A percentile compares a stretch with the other conserved stretches of the same genome.
Conservation (phyloP, 192 early-diverging fungal genomes). For the Neocallimastix lanati region DNA sequence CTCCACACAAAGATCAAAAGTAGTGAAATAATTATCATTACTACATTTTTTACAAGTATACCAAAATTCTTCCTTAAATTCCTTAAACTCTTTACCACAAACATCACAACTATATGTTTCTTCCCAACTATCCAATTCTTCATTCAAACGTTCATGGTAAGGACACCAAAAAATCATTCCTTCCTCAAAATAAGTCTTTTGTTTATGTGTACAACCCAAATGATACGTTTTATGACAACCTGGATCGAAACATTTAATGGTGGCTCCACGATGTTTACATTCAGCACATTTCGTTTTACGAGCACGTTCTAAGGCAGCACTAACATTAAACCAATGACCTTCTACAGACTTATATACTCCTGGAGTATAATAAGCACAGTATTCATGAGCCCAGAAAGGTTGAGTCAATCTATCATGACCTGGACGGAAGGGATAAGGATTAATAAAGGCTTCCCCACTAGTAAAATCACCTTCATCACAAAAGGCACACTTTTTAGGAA, state of each 20-base stretch:
- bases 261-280: constrained; percentile 68
- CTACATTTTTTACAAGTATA: constrained; percentile 41
- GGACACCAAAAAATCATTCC: constrained; percentile 82
- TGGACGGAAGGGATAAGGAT: constrained; percentile 37
- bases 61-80: constrained; percentile 36
- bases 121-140: constrained; percentile 26
- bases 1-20: constrained; percentile 45
- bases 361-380: constrained; percentile 66
- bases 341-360: constrained; percentile 53
- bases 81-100: constrained; percentile 27
- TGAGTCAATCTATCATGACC: constrained; percentile 27
- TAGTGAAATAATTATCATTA: constrained; percentile 33
- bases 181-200: constrained; percentile 45
- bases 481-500: constrained; percentile 26
- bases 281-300: constrained; percentile 43
- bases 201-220: constrained; percentile 55
- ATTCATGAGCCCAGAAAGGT: constrained; percentile 68
- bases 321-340: constrained; percentile 72
- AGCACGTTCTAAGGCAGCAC: constrained; percentile 48
- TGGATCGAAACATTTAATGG: constrained; percentile 70
- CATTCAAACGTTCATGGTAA: constrained; percentile 28
- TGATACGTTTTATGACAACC: constrained; percentile 72
- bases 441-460: constrained; percentile 28
- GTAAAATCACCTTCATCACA: constrained; percentile 43
- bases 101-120: constrained; percentile 53